Evolutionary conservation across 2,329 filamentous ascomycete species (phyloP), one percentile per base, ranked within the genome.

Genomic region (Teratosphaeria epicoccoides): DNA sequence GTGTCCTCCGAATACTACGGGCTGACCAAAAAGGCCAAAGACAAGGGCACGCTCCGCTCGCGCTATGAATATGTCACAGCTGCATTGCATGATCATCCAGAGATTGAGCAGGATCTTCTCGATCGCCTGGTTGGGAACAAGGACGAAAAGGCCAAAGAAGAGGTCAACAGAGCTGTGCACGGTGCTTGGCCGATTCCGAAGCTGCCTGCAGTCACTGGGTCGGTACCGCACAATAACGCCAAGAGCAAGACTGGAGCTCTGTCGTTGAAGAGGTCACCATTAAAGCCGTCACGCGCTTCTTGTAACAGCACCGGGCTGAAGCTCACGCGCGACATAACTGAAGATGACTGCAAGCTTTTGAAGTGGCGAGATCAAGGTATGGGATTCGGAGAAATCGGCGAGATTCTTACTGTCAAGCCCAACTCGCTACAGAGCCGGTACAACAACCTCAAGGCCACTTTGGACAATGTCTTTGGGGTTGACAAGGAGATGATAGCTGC

Each of bases 281-380:
- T 7, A n/a, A 40, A 40, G n/a, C 14, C 33, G 33, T 20, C 33
- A 6, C 14, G 10, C 6, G 29, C 29, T 37, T 37, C 29, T 17
- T 17, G 14, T 14, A 20, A 3, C 17, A 22, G 10, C 6, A 23
- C 24, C 28, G 33, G 33, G n/a, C 33, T 17, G n/a, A 25, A 49
- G 26, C 20, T 40, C 12, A 23, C 47, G 40, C 47, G 29, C 22
- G 51, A 52, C 23, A 40, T 52, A 9, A 46, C 28, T 6, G 23
- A 47, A 20, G 9, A 44, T 10, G 51, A 52, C 40, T 25, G 37
- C 47, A 33, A 43, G 26, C 14, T 52, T 10, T 7, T 52, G 24
- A n/a, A 23, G 12, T 49, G 51, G 47, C 20, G 43, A 22, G 47
- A 33, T 20, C 22, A 47, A 3, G 43, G 47, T 23, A 40, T 49